Conservation (phyloP, 306 rosid genomes). For the Albizia julibrissin region DNA sequence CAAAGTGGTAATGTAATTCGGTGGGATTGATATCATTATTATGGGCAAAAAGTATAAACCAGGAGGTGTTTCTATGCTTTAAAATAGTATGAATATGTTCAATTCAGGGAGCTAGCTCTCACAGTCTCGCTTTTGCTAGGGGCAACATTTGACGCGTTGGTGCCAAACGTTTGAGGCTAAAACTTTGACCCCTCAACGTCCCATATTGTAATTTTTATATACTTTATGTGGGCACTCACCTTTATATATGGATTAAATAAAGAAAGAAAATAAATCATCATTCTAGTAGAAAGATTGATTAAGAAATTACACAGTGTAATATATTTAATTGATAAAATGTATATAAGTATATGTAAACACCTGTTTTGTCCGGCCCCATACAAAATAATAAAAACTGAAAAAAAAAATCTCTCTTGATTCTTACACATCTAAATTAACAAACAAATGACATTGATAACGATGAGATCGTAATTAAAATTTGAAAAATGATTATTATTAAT, state of each 20-base stretch:
- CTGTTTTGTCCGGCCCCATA: no score
- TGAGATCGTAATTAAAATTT: no score
- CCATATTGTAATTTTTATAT: neutral
- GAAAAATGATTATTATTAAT: no score
- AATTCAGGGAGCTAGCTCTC: conserved; percentile 37
- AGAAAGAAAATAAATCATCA: neutral
- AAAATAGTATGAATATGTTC: neutral
- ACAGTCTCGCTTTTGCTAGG: neutral
- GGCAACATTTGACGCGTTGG: neutral
- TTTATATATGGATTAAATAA: neutral
- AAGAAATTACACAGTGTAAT: neutral
- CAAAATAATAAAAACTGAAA: no score
- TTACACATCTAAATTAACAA: no score
- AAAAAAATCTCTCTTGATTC: no score
- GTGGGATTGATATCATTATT: conserved; percentile 36
- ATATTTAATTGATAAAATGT: neutral
- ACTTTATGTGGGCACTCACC: neutral
- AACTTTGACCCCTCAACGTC: conserved; percentile 4
- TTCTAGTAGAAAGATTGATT: neutral
- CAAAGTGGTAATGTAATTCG: conserved; percentile 3
- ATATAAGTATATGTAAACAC: no score
- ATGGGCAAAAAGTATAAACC: conserved; percentile 31
- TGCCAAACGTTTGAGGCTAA: conserved; percentile 35
- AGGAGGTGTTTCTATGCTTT: conserved; percentile 20
- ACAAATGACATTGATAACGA: no score